Evolutionary conservation across 331 rosid species (phyloP), one percentile per base, ranked within the genome.

Genomic region (Prunus yedoensis): DNA sequence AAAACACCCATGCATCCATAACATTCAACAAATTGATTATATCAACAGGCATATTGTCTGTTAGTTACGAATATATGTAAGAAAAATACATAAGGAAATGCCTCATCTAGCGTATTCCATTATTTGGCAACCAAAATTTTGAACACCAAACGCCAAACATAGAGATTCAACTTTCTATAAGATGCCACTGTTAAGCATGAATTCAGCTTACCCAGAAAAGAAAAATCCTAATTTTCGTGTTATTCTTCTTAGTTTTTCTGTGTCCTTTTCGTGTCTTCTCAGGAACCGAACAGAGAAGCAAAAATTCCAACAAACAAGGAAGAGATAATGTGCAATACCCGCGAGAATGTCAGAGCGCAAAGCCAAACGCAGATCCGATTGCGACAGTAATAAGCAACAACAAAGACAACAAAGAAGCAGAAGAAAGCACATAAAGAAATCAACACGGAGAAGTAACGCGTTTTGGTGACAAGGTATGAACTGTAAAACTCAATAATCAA

Each of bases 401-500:
- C 75, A 35, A 63, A 46, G 62, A 56, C 27, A 45, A 70, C 1
- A 17, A 49, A 16, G 13, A 52, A 73, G 35, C 5, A 21, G 13
- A 20, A 66, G 3, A 49, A 52, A 50, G 20, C 21, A 41, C 23
- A 15, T 54, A 57, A 74, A 83, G 62, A 84, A 79, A 83, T 87
- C 88, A 89, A 79, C 66, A 75, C 72, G 77, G 75, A 83, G 60
- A 80, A 67, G 78, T 78, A 91, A 93, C 92, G 92, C 92, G 96
- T 86, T 62, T 83, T 79, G 83, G 87, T 84, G 98, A 89, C 80
- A 17, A 85, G 77, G 79, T 67, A 90, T 93, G 93, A 91, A 89
- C 97, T 87, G 94, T 88, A 85, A 88, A 82, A 80, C 88, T 79
- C 80, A 83, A n/a, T 81, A 83, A 86, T 84, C 87, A 68, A 88